Evolutionary conservation across 2,329 filamentous ascomycete species (phyloP), one percentile per base, ranked within the genome.

Genomic region (Cercospora citrullina): DNA sequence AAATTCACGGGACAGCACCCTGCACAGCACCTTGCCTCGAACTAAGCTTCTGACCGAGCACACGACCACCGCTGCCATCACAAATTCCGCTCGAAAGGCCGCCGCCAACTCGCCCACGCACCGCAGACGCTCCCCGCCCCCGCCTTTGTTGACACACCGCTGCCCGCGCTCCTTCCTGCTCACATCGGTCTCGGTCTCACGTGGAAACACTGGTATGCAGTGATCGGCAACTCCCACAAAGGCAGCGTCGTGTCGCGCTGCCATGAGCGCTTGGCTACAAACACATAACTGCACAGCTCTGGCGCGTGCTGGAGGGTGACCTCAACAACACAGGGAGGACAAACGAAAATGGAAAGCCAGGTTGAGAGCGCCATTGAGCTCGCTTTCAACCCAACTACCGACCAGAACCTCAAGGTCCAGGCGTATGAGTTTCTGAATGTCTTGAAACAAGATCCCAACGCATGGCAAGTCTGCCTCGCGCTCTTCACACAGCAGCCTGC

Each of bases 361-460:
- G 90, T 97, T 80, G 91, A 95, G 83, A 94, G 92, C 83, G 95
- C 95, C 81, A 95, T 98, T 83, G 89, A 95, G 81, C 96, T 98
- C 83, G 92, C 93, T 81, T 95, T 90, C 84, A 90, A 94, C 81
- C 92, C 92, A 68, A 82, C 86, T 75, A 91, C 93, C 75, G 89
- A 94, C 80, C 89, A 87, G 76, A 82, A 84, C 72, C 85, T 96
- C 77, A 93, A 94, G 81, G 81, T 83, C 69, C 93, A 97, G 83
- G 94, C 94, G 72, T 91, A 92, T 79, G 88, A 93, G 64, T 96
- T 91, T 80, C 85, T 89, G 70, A 86, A 86, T 79, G 92, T 93
- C 78, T 85, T 98, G 70, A 89, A 93, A 72, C 84, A 89, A 77
- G 90, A 97, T 77, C 88, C 92, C 59, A 89, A 92, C 76, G 93